These are phyloP conservation scores for Escallonia rubra DNA, from an alignment of 129 eudicot species.

Conservation along the genomic window DNA sequence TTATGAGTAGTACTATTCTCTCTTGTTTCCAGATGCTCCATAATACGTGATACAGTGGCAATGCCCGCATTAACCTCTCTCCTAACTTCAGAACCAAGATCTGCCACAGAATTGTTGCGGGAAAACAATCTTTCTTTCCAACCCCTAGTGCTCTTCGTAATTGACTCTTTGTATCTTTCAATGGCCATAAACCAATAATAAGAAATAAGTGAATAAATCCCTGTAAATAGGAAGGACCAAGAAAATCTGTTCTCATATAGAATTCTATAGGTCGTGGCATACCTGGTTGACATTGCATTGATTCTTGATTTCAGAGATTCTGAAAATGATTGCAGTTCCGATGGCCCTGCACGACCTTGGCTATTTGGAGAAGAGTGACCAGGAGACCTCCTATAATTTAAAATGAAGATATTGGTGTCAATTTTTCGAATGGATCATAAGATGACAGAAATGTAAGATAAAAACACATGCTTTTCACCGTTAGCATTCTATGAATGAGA, in stretches of 20 bases:
- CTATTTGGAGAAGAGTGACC: constrained; percentile 51
- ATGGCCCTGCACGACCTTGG: constrained; percentile 86
- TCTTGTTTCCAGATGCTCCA: constrained; percentile 64
- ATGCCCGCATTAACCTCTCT: constrained; percentile 50
- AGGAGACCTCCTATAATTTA: constrained; percentile 40
- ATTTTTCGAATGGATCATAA: neutral
- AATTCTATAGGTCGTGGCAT: neutral
- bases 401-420: neutral
- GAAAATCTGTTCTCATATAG: too few species aligned
- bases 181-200: neutral
- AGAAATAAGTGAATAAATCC: too few species aligned
- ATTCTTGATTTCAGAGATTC: constrained; percentile 75
- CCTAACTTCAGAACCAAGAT: constrained; percentile 44
- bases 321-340: constrained; percentile 78
- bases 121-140: constrained; percentile 94
- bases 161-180: constrained; percentile 80
- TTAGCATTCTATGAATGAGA: too few species aligned
- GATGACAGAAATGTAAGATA: neutral
- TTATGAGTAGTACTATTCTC: constrained; percentile 20
- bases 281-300: constrained; percentile 75
- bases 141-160: constrained; percentile 80
- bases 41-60: constrained; percentile 63
- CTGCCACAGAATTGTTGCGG: constrained; percentile 52
- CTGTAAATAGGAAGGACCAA: too few species aligned
- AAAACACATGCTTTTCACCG: neutral